Evolutionary conservation across 129 eudicot genomes (phyloP).

Genomic region (Tanacetum coccineum): DNA sequence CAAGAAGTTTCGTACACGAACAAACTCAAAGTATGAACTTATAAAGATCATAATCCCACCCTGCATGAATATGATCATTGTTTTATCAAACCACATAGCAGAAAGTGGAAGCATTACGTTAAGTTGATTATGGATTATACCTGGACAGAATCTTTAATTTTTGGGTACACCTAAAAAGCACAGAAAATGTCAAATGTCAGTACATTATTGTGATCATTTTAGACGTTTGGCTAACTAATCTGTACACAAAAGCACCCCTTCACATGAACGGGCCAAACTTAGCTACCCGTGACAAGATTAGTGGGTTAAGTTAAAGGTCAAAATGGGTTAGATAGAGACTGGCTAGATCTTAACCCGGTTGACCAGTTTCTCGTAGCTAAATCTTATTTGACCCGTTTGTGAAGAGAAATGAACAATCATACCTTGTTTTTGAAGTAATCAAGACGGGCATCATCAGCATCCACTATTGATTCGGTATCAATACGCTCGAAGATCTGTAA

Average conservation of each 20-base stretch:
- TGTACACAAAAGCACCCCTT: too few relatives aligned
- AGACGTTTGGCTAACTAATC: too few relatives aligned
- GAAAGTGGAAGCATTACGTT: neutral
- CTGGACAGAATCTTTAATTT: constrained; percentile 89
- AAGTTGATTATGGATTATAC: constrained; percentile 27
- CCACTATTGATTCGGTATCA: constrained; percentile 55
- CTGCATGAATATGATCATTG: constrained; percentile 38
- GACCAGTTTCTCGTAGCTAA: too few relatives aligned
- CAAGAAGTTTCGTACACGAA: constrained; percentile 74
- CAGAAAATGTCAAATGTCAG: constrained; percentile 11
- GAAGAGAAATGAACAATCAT: neutral
- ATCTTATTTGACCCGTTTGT: too few relatives aligned
- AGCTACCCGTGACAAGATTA: neutral
- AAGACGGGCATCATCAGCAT: constrained; percentile 82
- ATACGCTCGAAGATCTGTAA: constrained; percentile 78
- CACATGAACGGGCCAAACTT: too few relatives aligned
- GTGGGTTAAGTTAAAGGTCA: too few relatives aligned
- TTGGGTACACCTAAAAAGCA: constrained; percentile 74
- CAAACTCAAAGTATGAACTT: constrained; percentile 78
- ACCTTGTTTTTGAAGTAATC: constrained; percentile 83
- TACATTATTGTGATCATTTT: too few relatives aligned
- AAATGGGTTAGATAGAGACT: too few relatives aligned
- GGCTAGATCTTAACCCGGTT: too few relatives aligned
- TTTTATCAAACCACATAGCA: neutral
- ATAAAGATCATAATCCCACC: constrained; percentile 80